Conservation (phyloP, 208 protist genomes). For the Leishmania braziliensis region DNA sequence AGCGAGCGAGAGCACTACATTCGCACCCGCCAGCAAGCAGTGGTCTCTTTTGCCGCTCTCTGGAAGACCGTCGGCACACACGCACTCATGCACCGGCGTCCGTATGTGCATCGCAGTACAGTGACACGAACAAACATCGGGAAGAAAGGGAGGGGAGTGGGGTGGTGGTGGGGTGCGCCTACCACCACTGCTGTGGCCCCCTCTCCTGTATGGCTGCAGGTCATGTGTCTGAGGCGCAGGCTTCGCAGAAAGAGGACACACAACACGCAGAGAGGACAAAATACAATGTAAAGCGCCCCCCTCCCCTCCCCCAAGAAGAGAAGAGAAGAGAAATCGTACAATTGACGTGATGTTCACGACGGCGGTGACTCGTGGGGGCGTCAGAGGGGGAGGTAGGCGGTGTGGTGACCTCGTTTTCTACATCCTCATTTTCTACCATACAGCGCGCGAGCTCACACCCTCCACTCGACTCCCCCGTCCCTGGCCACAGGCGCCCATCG, state of each 20-base stretch:
- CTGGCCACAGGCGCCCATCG: neutral
- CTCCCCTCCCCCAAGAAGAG: neutral
- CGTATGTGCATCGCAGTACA: neutral
- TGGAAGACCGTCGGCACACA: neutral
- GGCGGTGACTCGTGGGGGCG: neutral
- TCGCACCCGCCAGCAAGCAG: neutral
- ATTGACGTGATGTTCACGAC: neutral
- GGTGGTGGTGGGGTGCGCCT: too few relatives aligned
- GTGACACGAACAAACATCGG: neutral
- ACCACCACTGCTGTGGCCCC: neutral
- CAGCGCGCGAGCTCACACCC: neutral
- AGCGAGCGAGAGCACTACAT: neutral
- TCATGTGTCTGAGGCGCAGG: neutral
- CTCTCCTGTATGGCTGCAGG: neutral
- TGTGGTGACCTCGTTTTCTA: neutral
- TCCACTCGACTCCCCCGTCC: neutral
- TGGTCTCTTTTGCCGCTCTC: neutral
- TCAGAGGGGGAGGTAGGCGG: neutral
- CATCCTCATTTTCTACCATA: neutral
- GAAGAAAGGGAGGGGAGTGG: neutral
- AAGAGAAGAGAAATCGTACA: slow-evolving; percentile 19
- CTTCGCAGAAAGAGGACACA: neutral
- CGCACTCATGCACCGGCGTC: neutral
- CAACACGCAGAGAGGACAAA: neutral
- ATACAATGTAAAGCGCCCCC: slow-evolving; percentile 9